These are phyloP conservation scores for Coemansia aciculifera DNA, from an alignment of 192 early-diverging fungal species.

Conservation along the genomic window DNA sequence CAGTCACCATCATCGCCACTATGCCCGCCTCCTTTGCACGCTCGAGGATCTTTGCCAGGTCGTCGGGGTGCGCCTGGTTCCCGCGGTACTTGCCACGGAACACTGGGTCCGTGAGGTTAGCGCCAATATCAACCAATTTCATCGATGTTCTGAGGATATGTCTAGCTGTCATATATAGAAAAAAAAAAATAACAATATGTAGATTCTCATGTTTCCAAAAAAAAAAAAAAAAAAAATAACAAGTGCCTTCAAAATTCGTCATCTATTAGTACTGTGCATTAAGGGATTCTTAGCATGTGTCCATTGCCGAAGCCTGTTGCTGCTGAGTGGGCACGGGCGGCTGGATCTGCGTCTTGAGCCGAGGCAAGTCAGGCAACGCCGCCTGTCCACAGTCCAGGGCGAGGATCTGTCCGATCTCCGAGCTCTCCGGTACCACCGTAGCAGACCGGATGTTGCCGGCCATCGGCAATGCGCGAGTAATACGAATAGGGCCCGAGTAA, in stretches of 20 bases:
- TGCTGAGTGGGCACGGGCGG: slow-evolving; percentile 21
- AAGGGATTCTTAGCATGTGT: slow-evolving; percentile 7
- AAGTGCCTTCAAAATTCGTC: neutral
- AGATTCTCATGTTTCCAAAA: neutral
- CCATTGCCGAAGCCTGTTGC: slow-evolving; percentile 23
- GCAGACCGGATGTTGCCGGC: slow-evolving; percentile 75
- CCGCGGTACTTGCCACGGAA: slow-evolving; percentile 81
- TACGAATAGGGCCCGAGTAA: slow-evolving; percentile 63
- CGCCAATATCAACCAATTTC: slow-evolving; percentile 75
- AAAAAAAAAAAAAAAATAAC: neutral
- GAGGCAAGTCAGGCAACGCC: slow-evolving; percentile 42
- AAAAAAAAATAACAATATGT: neutral
- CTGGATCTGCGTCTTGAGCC: slow-evolving; percentile 35
- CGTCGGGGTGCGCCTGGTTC: slow-evolving; percentile 74
- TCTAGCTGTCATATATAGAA: neutral
- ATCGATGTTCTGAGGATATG: slow-evolving; percentile 10
- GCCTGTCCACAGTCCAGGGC: slow-evolving; percentile 37
- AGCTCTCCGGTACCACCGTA: slow-evolving; percentile 56
- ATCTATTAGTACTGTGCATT: slow-evolving; percentile 4
- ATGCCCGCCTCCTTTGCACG: slow-evolving; percentile 70
- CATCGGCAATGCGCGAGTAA: slow-evolving; percentile 65
- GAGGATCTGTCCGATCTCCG: slow-evolving; percentile 49
- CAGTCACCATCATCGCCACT: slow-evolving; percentile 81
- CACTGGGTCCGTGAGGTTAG: slow-evolving; percentile 86
- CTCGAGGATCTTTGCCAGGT: slow-evolving; percentile 63